Conservation (phyloP, 148 eudicot genomes). For the Simmondsia chinensis region DNA sequence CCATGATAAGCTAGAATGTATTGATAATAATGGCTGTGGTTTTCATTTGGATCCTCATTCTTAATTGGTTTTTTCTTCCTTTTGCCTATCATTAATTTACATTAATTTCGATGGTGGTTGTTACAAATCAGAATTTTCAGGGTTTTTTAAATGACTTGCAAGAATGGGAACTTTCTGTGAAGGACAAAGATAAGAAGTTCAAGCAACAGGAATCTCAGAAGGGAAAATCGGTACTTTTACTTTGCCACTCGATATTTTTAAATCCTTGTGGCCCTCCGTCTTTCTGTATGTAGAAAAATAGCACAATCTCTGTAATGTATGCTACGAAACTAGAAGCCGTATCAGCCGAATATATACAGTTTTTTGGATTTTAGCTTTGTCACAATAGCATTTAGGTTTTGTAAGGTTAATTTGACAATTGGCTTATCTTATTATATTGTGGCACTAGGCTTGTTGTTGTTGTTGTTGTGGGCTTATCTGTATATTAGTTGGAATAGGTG, state of each 20-base stretch:
- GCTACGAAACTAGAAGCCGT: too few species aligned
- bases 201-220: constrained; percentile 29
- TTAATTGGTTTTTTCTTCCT: not conserved
- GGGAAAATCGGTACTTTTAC: constrained; percentile 44
- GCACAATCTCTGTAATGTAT: not conserved
- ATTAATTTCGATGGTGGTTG: not conserved
- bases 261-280: not conserved
- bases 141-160: constrained; percentile 77
- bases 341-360: too few species aligned
- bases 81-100: too few species aligned
- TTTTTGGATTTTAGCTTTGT: too few species aligned
- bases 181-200: constrained; percentile 54
- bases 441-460: too few species aligned
- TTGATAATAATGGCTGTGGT: too few species aligned
- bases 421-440: too few species aligned
- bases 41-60: not conserved
- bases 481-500: too few species aligned
- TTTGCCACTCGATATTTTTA: not conserved
- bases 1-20: too few species aligned
- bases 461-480: too few species aligned
- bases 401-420: too few species aligned
- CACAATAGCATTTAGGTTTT: too few species aligned
- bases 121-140: constrained; percentile 45
- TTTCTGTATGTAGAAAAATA: not conserved
- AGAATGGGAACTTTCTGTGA: constrained; percentile 62